Evolutionary conservation across 2,329 filamentous ascomycete species (phyloP), one percentile per base, ranked within the genome.

Genomic region (Scedosporium dehoogii): DNA sequence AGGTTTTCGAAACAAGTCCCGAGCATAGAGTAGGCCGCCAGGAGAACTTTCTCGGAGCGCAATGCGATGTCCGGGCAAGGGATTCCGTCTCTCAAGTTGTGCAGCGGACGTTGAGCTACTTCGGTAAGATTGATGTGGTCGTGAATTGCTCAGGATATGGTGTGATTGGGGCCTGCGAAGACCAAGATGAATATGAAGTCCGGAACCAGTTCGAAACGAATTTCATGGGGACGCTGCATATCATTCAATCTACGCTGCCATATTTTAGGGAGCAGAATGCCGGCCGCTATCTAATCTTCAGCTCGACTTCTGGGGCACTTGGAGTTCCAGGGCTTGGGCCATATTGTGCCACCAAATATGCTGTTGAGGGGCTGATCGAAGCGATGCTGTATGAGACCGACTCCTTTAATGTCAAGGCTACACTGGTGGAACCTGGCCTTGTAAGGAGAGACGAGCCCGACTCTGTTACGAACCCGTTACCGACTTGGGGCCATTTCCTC

Each of bases 151-250:
- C 91, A 12, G 93, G 93, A 16, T 97, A 96, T 75, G 93, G 92
- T 61, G 92, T 99, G 61, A 96, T 97, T 68, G 93, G 91, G 29
- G 88, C 93, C 1, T 97, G 92, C 74, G 94, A 97, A 75, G 94
- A 97, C 75, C 94, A 97, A 76, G 92, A 97, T 73, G 91, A 96
- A 72, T 88, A 92, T 73, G 94, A 97, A 71, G 84, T 97, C 68
- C 89, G 92, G 63, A 93, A 96, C 70, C 94, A 97, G 74, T 97
- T 97, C 76, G 91, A 96, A 79, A 97, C 92, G 23, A 99, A 99
- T 74, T 96, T 97, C 74, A 93, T 96, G 81, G 94, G 94, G 61
- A 96, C 92, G 0, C 76, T 97, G 64, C 90, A 97, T 75, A 96
- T 99, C 69, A 88, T 97, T 64, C 92, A 97, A 73, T 79, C 90